Percentiles rank a stretch among this genome's conserved stretches.
phyloP scores from a whole-genome alignment of 345 rosid species.

The Salix brachista region DNA sequence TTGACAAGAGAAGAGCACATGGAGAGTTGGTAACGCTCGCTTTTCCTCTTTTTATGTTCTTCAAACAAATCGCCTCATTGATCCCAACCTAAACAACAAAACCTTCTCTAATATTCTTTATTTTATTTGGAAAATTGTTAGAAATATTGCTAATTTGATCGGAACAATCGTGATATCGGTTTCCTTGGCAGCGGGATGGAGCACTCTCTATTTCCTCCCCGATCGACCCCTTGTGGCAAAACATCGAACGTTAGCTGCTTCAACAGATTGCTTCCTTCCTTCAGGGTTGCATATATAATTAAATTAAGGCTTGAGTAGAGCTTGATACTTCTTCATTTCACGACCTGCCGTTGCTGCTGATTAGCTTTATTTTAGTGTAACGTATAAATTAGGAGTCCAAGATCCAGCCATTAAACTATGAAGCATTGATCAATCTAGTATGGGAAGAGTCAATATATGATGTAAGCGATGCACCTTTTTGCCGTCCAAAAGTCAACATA shows the following conservation, averaged over 20 bases:
- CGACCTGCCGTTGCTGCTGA: not conserved
- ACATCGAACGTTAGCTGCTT: not conserved
- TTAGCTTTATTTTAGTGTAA: not conserved
- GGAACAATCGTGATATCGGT: not conserved
- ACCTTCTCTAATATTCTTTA: not conserved
- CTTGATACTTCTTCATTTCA: not conserved
- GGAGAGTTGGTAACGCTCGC: not conserved
- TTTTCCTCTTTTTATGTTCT: not conserved
- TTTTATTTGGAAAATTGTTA: no score
- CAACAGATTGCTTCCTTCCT: not conserved
- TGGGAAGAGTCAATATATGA: not conserved
- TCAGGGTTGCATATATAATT: no score
- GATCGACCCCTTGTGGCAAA: not conserved
- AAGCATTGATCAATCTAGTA: not conserved
- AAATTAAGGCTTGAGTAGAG: no score
- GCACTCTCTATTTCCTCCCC: not conserved
- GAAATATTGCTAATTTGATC: not conserved
- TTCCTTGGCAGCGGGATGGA: not conserved
- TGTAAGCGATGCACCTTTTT: not conserved
- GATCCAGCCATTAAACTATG: not conserved
- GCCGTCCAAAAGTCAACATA: not conserved
- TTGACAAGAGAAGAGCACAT: not conserved
- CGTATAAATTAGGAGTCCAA: not conserved
- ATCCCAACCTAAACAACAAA: not conserved
- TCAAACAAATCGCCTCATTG: not conserved